These are phyloP conservation scores for Apiospora sp. DNA, from an alignment of 2,329 filamentous ascomycete genomes.

Conservation along the genomic window DNA sequence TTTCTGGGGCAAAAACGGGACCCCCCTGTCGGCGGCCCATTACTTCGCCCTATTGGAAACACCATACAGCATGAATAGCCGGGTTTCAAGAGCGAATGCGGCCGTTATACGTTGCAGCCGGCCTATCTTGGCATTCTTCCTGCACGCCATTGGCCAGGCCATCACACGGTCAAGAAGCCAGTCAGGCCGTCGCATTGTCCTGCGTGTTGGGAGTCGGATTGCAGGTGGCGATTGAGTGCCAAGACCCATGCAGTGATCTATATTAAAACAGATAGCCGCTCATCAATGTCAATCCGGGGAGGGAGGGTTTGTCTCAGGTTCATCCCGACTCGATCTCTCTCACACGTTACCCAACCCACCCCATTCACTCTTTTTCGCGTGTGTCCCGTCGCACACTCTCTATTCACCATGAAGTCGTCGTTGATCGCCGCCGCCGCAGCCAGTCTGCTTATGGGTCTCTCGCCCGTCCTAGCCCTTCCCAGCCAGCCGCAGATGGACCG, in stretches of 20 bases:
- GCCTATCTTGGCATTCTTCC: neutral
- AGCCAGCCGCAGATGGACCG: neutral
- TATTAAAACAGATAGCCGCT: constrained; percentile 14
- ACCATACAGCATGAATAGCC: neutral
- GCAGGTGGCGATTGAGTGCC: neutral
- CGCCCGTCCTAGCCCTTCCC: neutral
- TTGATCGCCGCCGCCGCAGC: neutral
- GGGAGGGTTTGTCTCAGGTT: neutral
- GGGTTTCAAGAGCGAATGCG: neutral
- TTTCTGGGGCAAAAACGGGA: constrained; percentile 1
- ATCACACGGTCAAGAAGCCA: neutral
- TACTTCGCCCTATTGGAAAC: constrained; percentile 14
- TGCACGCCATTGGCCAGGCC: neutral
- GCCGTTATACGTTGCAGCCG: neutral
- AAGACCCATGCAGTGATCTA: neutral
- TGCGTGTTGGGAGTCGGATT: neutral
- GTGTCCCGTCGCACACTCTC: neutral
- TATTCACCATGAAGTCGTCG: neutral
- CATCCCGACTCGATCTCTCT: neutral
- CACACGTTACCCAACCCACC: neutral
- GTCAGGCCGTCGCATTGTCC: neutral
- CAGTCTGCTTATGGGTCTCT: neutral
- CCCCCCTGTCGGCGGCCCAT: neutral
- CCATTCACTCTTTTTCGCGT: neutral
- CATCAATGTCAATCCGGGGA: neutral